Percentiles rank a stretch among this genome's conserved stretches.
Evolutionary conservation across 1,284 basidiomycete genomes (phyloP).

Genomic region (Somion occarium): DNA sequence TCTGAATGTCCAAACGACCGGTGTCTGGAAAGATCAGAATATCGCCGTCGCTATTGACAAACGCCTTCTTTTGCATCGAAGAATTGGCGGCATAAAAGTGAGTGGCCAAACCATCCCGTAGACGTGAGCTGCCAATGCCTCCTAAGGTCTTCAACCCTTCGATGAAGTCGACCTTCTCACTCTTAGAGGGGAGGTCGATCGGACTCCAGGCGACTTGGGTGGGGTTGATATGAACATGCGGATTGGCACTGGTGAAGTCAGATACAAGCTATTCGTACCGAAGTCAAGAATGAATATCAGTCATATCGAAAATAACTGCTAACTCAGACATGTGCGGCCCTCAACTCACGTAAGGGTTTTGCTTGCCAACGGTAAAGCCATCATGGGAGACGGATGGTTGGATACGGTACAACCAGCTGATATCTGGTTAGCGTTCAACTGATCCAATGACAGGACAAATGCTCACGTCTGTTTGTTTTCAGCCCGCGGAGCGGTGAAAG

Average conservation of each 20-base stretch:
- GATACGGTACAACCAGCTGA: constrained; percentile 5
- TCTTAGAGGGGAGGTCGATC: neutral
- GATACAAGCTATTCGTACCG: neutral
- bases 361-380: neutral
- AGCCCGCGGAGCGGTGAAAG: constrained; percentile 1
- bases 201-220: constrained; percentile 1
- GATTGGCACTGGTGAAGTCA: neutral
- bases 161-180: constrained; percentile 5
- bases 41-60: constrained; percentile 5
- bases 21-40: neutral
- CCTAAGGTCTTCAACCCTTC: neutral
- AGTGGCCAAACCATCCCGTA: neutral
- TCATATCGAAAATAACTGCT: too few relatives aligned
- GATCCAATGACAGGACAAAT: too few relatives aligned
- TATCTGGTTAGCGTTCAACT: too few relatives aligned
- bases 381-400: constrained; percentile 3
- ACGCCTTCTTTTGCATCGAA: constrained; percentile 6
- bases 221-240: neutral
- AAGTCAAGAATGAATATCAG: neutral
- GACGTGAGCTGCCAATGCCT: neutral
- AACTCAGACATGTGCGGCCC: neutral
- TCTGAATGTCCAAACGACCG: constrained; percentile 6
- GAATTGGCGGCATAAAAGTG: constrained; percentile 1
- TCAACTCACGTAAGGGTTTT: constrained; percentile 3
- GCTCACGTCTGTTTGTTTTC: constrained; percentile 1